Percentiles rank a stretch among this genome's conserved stretches.
phyloP scores from a whole-genome alignment of 352 stramenopile genomes.

The Phytophthora boehmeriae region DNA sequence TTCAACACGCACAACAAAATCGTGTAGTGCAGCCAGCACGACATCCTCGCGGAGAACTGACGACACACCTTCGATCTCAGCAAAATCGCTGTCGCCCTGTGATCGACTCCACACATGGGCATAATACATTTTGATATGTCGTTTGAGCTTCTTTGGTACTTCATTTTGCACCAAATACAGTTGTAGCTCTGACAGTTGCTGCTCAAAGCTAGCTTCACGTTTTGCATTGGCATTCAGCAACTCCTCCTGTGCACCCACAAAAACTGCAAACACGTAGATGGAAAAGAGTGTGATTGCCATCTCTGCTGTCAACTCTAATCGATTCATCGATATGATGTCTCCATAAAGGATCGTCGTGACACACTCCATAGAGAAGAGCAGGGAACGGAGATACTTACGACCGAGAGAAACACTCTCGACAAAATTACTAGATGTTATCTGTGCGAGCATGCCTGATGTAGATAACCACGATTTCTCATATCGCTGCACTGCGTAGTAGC shows the following conservation, averaged over 20 bases:
- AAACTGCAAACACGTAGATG: neutral
- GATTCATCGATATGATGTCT: constrained; percentile 2
- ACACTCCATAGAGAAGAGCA: neutral
- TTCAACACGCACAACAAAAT: constrained; percentile 1
- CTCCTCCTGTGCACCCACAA: neutral
- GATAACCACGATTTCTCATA: constrained; percentile 60
- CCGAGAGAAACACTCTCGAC: neutral
- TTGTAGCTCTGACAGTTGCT: neutral
- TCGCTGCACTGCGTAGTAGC: constrained; percentile 33
- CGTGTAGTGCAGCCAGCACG: neutral
- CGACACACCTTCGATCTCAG: neutral
- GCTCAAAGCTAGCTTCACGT: neutral
- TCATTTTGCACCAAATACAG: neutral
- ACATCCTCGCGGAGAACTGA: neutral
- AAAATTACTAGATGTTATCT: constrained; percentile 1
- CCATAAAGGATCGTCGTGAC: neutral
- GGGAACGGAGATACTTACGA: neutral
- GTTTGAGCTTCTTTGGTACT: neutral
- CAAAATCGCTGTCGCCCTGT: neutral
- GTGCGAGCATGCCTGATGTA: constrained; percentile 51
- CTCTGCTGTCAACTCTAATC: neutral
- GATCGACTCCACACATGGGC: neutral
- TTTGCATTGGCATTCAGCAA: neutral
- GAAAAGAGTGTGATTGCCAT: neutral
- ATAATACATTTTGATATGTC: constrained; percentile 1